phyloP scores from a whole-genome alignment of 495 filamentous ascomycete genomes.

The Geopyxis carbonaria region DNA sequence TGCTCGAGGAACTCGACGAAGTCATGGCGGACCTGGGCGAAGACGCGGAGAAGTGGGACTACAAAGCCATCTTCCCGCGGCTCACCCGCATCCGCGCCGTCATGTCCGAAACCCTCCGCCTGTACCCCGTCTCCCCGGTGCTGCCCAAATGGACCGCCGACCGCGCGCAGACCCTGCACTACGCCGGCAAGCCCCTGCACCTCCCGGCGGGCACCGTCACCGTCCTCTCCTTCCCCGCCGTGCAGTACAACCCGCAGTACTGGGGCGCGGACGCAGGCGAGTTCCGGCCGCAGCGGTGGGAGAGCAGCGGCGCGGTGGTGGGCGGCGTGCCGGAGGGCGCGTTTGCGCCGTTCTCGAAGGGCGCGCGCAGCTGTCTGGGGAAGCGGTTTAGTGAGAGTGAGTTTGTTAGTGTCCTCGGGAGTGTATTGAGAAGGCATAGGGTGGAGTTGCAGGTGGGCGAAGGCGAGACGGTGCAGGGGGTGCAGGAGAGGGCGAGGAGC shows the following conservation, averaged over 20 bases:
- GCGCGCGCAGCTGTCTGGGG: constrained; percentile 49
- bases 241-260: constrained; percentile 30
- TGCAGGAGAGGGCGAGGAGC: too few species aligned
- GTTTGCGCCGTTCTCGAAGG: constrained; percentile 58
- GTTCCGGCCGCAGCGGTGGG: constrained; percentile 23
- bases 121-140: constrained; percentile 27
- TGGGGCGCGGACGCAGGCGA: constrained; percentile 28
- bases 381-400: too few species aligned
- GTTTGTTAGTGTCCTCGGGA: too few species aligned
- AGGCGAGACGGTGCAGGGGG: too few species aligned
- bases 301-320: too few species aligned
- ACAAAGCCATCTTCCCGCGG: constrained; percentile 14
- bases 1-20: constrained; percentile 32
- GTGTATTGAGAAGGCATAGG: too few species aligned
- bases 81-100: constrained; percentile 15
- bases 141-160: constrained; percentile 26
- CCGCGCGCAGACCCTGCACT: constrained; percentile 11
- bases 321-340: too few species aligned
- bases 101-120: constrained; percentile 30
- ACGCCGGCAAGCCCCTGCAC: constrained; percentile 17
- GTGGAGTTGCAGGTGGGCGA: too few species aligned
- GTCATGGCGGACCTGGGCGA: constrained; percentile 20
- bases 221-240: constrained; percentile 22
- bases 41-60: constrained; percentile 27
- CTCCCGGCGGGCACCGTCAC: constrained; percentile 27